Percentiles rank a stretch among this genome's conserved stretches.
phyloP scores from a whole-genome alignment of 768 basidiomycete species.

The Agaricus blazei region DNA sequence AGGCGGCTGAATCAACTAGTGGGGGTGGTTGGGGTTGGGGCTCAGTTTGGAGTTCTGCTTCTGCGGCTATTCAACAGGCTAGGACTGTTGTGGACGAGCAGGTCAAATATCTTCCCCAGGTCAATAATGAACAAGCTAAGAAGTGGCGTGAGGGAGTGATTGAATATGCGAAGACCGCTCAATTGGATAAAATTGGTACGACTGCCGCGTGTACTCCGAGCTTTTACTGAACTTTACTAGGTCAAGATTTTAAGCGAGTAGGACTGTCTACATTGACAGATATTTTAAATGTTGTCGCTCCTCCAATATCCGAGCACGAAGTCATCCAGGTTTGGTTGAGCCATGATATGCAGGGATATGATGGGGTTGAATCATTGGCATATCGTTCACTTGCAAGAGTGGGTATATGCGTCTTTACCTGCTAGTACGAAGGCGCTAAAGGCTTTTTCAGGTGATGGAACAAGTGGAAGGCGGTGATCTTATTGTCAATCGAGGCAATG shows the following conservation, averaged over 20 bases:
- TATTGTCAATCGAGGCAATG: slow-evolving; percentile 78
- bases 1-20: slow-evolving; percentile 6
- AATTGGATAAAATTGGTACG: slow-evolving; percentile 86
- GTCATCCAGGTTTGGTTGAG: slow-evolving; percentile 94
- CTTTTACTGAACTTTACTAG: slow-evolving; percentile 33
- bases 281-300: slow-evolving; percentile 93
- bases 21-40: slow-evolving; percentile 74
- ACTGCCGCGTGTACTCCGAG: slow-evolving; percentile 11
- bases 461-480: slow-evolving; percentile 93
- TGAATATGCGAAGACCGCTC: slow-evolving; percentile 83
- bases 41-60: slow-evolving; percentile 84
- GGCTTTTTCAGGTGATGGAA: slow-evolving; percentile 70
- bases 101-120: slow-evolving; percentile 70
- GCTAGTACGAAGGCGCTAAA: slow-evolving; percentile 1
- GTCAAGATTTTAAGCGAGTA: slow-evolving; percentile 84
- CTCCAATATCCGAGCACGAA: slow-evolving; percentile 97
- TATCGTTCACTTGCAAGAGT: slow-evolving; percentile 84
- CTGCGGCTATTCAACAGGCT: slow-evolving; percentile 83
- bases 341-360: slow-evolving; percentile 96
- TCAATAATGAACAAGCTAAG: slow-evolving; percentile 76
- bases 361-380: slow-evolving; percentile 91
- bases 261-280: slow-evolving; percentile 87
- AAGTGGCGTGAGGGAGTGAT: slow-evolving; percentile 86
- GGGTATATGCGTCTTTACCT: slow-evolving; percentile 18
- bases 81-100: slow-evolving; percentile 88